Conservation (phyloP, 192 early-diverging fungal species). For the Podila horticola region DNA sequence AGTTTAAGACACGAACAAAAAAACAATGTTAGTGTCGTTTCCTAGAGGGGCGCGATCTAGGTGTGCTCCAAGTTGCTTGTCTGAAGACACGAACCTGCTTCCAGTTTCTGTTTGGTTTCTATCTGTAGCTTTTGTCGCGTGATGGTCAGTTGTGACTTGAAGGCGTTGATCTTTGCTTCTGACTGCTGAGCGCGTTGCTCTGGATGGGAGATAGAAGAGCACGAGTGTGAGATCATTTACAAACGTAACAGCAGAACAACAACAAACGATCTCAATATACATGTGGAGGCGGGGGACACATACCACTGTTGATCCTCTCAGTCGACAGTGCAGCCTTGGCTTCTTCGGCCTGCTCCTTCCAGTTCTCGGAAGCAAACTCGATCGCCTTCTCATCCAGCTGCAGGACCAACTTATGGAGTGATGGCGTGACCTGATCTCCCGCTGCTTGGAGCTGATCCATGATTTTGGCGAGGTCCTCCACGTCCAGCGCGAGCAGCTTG, state of each 20-base stretch:
- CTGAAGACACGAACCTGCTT: conserved; percentile 20
- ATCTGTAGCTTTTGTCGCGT: conserved; percentile 17
- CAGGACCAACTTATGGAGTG: conserved; percentile 17
- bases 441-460: conserved; percentile 31
- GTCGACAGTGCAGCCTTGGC: conserved; percentile 29
- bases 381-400: conserved; percentile 29
- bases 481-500: conserved; percentile 25
- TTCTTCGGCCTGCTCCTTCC: conserved; percentile 37
- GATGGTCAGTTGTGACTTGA: conserved; percentile 18
- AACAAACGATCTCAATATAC: background rate
- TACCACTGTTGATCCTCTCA: conserved; percentile 46
- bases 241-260: background rate
- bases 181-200: conserved; percentile 42
- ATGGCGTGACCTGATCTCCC: conserved; percentile 2
- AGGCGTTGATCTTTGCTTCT: conserved; percentile 30
- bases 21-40: background rate
- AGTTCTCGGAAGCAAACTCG: conserved; percentile 16
- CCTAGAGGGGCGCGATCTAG: background rate
- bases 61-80: background rate
- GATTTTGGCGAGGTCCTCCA: conserved; percentile 23
- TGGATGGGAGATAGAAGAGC: background rate
- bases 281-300: background rate
- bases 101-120: conserved; percentile 13
- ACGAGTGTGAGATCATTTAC: background rate
- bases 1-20: background rate